Conservation (phyloP, 805 yeast genomes). For the Sungouiozyma ichnusensis region DNA sequence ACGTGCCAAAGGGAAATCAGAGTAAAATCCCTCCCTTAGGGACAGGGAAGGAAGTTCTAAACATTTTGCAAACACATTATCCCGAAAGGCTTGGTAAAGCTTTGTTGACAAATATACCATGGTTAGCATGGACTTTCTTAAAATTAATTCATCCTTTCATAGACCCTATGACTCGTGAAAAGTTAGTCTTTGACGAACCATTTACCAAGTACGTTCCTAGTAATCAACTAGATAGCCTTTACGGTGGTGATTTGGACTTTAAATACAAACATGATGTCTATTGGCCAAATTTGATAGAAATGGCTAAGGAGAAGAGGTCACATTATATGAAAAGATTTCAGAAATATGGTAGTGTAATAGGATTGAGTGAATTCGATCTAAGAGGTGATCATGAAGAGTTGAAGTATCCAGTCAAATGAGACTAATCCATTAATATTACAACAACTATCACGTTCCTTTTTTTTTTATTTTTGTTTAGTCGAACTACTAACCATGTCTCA, state of each 20-base stretch:
- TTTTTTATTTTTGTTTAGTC: too few species aligned
- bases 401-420: conserved; percentile 16
- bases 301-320: conserved; percentile 48
- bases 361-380: conserved; percentile 74
- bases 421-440: too few species aligned
- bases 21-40: conserved; percentile 81
- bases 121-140: conserved; percentile 86
- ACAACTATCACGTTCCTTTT: too few species aligned
- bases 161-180: conserved; percentile 90
- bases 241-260: conserved; percentile 80
- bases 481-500: too few species aligned
- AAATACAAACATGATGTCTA: conserved; percentile 70
- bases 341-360: conserved; percentile 59
- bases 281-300: conserved; percentile 60
- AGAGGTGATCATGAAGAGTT: conserved; percentile 36
- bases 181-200: conserved; percentile 84
- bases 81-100: conserved; percentile 96
- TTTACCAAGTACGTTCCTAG: conserved; percentile 72
- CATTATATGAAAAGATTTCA: conserved; percentile 60
- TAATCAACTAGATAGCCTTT: conserved; percentile 71
- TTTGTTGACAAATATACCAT: conserved; percentile 82
- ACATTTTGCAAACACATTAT: conserved; percentile 91
- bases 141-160: conserved; percentile 91
- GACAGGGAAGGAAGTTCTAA: conserved; percentile 83
- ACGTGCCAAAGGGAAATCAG: conserved; percentile 38